phyloP scores from a whole-genome alignment of 345 rosid genomes.

The Bruguiera gymnorhiza region DNA sequence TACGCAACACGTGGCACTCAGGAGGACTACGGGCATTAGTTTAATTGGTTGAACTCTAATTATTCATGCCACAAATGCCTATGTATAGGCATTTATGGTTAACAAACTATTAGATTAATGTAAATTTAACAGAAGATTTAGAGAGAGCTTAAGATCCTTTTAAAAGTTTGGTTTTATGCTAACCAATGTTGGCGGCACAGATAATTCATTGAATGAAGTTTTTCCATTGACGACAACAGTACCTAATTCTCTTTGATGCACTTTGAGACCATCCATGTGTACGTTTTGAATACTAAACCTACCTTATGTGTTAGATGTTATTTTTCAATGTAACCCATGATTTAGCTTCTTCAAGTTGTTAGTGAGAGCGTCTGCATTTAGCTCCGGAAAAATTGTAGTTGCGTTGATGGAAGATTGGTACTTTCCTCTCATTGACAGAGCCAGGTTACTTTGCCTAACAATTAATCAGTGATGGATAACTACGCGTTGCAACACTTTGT shows the following conservation, averaged over 20 bases:
- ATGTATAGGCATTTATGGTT: slow-evolving; percentile 26
- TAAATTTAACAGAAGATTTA: slow-evolving; percentile 7
- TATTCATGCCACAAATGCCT: not conserved
- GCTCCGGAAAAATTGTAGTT: too few relatives aligned
- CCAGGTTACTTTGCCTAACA: too few relatives aligned
- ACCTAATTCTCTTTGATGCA: not conserved
- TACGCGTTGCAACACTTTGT: too few relatives aligned
- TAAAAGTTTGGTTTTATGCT: too few relatives aligned
- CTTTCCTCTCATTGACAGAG: too few relatives aligned
- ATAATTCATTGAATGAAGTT: not conserved
- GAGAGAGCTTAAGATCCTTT: slow-evolving; percentile 9
- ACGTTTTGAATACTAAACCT: not conserved
- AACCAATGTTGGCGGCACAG: not conserved
- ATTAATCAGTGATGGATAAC: too few relatives aligned
- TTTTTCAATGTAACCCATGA: not conserved
- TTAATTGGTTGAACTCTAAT: not conserved
- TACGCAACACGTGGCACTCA: not conserved
- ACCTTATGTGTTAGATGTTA: not conserved
- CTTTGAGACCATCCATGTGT: not conserved
- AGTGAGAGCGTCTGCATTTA: too few relatives aligned
- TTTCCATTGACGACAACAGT: not conserved
- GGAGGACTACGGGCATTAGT: not conserved
- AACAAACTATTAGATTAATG: slow-evolving; percentile 14
- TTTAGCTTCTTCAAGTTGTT: too few relatives aligned
- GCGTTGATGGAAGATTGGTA: too few relatives aligned